Conservation (phyloP, 495 filamentous ascomycete species). For the Entonaema liquescens region DNA sequence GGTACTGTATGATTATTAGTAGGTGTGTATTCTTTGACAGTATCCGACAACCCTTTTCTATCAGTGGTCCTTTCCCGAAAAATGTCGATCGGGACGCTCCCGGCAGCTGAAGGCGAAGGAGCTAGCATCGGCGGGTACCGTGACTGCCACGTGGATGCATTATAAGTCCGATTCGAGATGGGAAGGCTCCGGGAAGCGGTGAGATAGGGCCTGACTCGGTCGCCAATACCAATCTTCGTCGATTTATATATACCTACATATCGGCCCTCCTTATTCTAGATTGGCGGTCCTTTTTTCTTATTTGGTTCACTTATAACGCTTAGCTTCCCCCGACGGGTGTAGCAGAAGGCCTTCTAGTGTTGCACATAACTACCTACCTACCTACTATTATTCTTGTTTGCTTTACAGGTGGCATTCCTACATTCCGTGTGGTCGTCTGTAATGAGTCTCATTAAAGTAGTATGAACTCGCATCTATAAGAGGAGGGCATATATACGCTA, state of each 20-base stretch:
- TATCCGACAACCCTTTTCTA: no score
- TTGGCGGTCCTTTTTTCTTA: not conserved
- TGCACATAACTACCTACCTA: no score
- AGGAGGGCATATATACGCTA: no score
- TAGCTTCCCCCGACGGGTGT: no score
- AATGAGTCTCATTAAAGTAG: not conserved
- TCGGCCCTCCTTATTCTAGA: no score
- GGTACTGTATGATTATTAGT: not conserved
- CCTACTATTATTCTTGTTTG: no score
- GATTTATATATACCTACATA: no score
- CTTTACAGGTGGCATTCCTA: no score
- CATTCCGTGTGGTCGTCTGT: no score
- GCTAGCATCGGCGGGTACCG: not conserved
- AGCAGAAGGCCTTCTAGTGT: no score
- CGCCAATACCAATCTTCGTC: no score
- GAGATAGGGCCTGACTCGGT: not conserved
- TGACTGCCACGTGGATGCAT: not conserved
- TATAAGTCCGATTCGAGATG: not conserved
- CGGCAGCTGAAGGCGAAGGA: not conserved
- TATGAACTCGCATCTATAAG: not conserved
- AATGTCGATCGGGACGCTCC: not conserved
- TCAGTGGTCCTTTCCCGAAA: not conserved
- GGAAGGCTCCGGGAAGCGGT: not conserved
- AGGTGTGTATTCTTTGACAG: no score
- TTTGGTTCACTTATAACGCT: not conserved